These are phyloP conservation scores for Cucurbitaria berberidis DNA, from an alignment of 2,329 filamentous ascomycete species.

Conservation along the genomic window DNA sequence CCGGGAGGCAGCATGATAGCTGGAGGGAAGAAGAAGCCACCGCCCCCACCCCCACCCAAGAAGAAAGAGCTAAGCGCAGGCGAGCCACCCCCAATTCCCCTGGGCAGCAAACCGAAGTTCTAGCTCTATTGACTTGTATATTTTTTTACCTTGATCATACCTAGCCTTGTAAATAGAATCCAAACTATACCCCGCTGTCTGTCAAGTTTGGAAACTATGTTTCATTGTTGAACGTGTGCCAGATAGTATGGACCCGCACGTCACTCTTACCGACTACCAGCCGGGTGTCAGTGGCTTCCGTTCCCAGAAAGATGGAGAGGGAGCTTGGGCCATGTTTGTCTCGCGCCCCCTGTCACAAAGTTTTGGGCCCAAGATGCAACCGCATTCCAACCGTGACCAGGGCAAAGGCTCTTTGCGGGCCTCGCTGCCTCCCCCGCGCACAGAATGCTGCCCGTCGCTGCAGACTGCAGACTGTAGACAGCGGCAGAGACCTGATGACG, in stretches of 20 bases:
- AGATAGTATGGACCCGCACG: background rate
- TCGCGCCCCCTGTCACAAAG: background rate
- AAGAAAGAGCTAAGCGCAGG: slow-evolving; percentile 56
- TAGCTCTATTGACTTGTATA: background rate
- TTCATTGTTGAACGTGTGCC: background rate
- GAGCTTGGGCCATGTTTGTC: background rate
- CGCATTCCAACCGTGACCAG: too few relatives aligned
- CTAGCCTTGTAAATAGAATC: background rate
- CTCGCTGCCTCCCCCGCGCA: background rate
- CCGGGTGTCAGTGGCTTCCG: background rate
- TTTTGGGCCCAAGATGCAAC: background rate
- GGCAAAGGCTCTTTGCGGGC: background rate
- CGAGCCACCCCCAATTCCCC: slow-evolving; percentile 62
- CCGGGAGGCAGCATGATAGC: too few relatives aligned
- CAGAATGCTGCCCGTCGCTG: too few relatives aligned
- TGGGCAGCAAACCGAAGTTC: slow-evolving; percentile 62
- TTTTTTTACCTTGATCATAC: too few relatives aligned
- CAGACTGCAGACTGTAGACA: background rate
- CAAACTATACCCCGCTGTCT: background rate
- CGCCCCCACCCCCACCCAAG: slow-evolving; percentile 65
- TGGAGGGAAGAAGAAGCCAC: slow-evolving; percentile 63
- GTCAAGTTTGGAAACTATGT: background rate
- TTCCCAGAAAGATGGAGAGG: slow-evolving; percentile 2
- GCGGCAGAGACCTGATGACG: background rate
- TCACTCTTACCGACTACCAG: background rate